Evolutionary conservation across 148 eudicot genomes (phyloP), one percentile per base, ranked within the genome.

Genomic region (Silene latifolia): DNA sequence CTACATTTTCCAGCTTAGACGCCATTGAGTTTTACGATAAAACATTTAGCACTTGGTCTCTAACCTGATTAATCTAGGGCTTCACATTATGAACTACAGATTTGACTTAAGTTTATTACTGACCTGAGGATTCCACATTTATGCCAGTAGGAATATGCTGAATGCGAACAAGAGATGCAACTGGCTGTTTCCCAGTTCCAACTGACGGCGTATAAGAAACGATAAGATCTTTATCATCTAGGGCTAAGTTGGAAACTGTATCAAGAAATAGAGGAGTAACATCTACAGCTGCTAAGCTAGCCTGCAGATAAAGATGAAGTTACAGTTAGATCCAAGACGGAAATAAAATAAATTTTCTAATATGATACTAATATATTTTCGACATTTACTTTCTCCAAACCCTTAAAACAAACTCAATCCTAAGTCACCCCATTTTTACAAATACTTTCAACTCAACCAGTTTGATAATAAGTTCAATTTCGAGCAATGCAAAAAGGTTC

Each of bases 71-170:
- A 32, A 32, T 32, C 44, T 7, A 6, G 1, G 27, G 25, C 3
- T 57, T 27, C 23, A 27, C 32, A 51, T 23, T 4, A 69, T 7
- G 68, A 18, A 25, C 29, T 19, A 60, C 53, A 18, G 59, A 47
- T 7, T 39, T 21, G 44, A 62, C 32, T 32, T 76, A 12, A 39
- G 32, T 25, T 64, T 46, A 62, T 17, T 54, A 46, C 53, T 82
- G 79, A 90, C 98, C 97, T 27, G 89, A 87, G 61, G 95, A 94
- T 74, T 86, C 89, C 61, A 87, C 87, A 69, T 72, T 70, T 72
- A 94, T 81, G 80, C 97, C 98, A 62, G 97, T 88, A 54, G 96
- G 92, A 83, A 82, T 63, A 77, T 94, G 98, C 74, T 85, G 79
- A 72, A 89, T 79, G 65, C 71, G 76, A 65, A 91, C 87, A 42